These are phyloP conservation scores for Takashimella koratensis DNA, from an alignment of 1,284 basidiomycete genomes.

Conservation along the genomic window DNA sequence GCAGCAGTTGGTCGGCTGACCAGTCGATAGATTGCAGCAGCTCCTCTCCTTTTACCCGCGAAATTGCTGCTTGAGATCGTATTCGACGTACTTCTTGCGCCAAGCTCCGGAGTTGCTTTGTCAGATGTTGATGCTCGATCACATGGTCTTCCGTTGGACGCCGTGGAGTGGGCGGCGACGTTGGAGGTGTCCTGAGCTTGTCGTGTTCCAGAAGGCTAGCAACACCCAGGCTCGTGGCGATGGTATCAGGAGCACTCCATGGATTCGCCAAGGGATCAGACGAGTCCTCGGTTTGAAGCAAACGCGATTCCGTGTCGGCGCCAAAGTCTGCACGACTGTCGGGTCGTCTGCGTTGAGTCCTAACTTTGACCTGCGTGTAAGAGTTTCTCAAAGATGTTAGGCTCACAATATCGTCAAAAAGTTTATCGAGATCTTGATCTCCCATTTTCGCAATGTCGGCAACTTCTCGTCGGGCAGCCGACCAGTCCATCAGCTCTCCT, in stretches of 20 bases:
- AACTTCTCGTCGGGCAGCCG: conserved; percentile 85
- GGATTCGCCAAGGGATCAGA: conserved; percentile 51
- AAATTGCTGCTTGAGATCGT: conserved; percentile 70
- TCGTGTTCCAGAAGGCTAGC: conserved; percentile 23
- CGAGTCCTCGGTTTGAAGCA: conserved; percentile 32
- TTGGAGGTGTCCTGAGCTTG: background rate
- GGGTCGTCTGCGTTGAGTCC: conserved; percentile 68
- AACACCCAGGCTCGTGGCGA: conserved; percentile 23
- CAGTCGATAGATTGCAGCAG: conserved; percentile 75
- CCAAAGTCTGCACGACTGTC: conserved; percentile 39
- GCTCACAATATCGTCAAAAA: conserved; percentile 64
- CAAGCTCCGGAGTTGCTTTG: conserved; percentile 75
- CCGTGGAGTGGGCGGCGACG: background rate
- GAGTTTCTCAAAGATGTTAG: too few relatives aligned
- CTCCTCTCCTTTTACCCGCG: conserved; percentile 57
- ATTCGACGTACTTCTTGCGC: conserved; percentile 77
- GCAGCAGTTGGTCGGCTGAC: conserved; percentile 68
- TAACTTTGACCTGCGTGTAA: conserved; percentile 64
- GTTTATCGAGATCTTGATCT: conserved; percentile 86
- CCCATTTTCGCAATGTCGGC: conserved; percentile 84
- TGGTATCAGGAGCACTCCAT: conserved; percentile 56
- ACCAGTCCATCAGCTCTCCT: conserved; percentile 82
- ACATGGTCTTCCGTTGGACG: background rate
- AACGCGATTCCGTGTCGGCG: conserved; percentile 31
- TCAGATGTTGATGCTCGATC: conserved; percentile 83